These are phyloP conservation scores for Stentor coeruleus DNA, from an alignment of 73 alveolate species.

Conservation along the genomic window DNA sequence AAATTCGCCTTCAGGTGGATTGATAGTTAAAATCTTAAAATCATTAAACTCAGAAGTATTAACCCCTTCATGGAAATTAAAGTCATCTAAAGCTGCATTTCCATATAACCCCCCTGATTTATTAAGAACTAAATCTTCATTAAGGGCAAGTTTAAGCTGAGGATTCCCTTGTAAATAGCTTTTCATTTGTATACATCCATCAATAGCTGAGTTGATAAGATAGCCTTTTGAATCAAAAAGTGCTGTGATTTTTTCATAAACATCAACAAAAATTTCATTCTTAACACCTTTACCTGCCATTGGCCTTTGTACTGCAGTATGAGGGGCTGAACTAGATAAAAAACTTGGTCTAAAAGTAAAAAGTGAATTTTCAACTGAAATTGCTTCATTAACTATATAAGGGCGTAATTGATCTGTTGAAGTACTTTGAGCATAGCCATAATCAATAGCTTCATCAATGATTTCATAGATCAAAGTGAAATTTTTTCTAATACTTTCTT, in stretches of 20 bases:
- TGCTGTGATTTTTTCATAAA: conserved; percentile 91
- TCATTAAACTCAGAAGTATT: conserved; percentile 87
- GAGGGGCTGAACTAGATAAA: conserved; percentile 42
- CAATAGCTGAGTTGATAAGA: conserved; percentile 93
- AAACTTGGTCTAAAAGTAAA: conserved; percentile 11
- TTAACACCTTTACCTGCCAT: conserved; percentile 39
- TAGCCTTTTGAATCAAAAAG: conserved; percentile 95
- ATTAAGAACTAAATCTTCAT: conserved; percentile 29
- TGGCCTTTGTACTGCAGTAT: conserved; percentile 58
- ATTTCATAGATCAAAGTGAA: conserved; percentile 72
- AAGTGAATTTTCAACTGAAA: conserved; percentile 40
- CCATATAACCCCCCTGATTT: conserved; percentile 61
- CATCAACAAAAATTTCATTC: conserved; percentile 98
- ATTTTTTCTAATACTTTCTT: conserved; percentile 69
- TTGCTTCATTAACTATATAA: conserved; percentile 71
- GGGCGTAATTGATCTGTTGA: conserved; percentile 73
- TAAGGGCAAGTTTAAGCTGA: conserved; percentile 80
- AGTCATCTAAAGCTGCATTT: conserved; percentile 79
- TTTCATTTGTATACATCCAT: conserved; percentile 95
- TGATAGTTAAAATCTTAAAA: conserved; percentile 78
- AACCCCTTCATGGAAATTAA: conserved; percentile 98
- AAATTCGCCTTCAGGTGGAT: conserved; percentile 99
- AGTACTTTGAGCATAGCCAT: conserved; percentile 72
- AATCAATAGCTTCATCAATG: conserved; percentile 77
- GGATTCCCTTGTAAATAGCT: conserved; percentile 90